phyloP scores from a whole-genome alignment of 169 alveolate genomes.

The Cryptosporidium muris region DNA sequence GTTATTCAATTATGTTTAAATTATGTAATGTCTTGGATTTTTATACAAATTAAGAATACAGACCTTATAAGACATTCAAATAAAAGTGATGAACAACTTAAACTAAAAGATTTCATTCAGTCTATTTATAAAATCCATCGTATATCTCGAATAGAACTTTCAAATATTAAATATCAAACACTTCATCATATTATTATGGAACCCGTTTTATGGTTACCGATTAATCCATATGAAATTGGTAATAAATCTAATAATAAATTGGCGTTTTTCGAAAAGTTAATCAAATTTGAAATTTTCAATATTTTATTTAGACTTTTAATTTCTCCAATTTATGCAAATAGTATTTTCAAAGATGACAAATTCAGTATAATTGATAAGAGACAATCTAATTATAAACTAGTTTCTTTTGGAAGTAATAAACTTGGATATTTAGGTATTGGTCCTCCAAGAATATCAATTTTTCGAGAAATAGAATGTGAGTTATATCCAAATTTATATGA shows the following conservation, averaged over 20 bases:
- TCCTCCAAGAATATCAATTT: conserved; percentile 17
- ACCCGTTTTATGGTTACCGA: too few relatives aligned
- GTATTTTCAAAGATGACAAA: not conserved
- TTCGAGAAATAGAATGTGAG: conserved; percentile 36
- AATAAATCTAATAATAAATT: not conserved
- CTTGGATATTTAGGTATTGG: conserved; percentile 48
- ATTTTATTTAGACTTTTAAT: conserved; percentile 7
- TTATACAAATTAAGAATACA: not conserved
- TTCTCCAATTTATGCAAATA: not conserved
- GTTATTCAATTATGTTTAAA: not conserved
- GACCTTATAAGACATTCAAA: not conserved
- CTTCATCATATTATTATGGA: too few relatives aligned
- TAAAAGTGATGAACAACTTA: not conserved
- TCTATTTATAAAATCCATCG: conserved; percentile 6
- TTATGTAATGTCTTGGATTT: conserved; percentile 51
- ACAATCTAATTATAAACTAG: conserved; percentile 1
- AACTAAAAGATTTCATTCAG: not conserved
- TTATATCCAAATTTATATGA: conserved; percentile 4
- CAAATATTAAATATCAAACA: not conserved
- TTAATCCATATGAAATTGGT: too few relatives aligned
- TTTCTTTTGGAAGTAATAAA: conserved; percentile 32
- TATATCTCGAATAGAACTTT: conserved; percentile 29
- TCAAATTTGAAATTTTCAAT: conserved; percentile 21
- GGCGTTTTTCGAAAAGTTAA: conserved; percentile 13
- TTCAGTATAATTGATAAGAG: conserved; percentile 4